Conservation (phyloP, 2,329 filamentous ascomycete species). For the Pseudovirgaria hyperparasitica region DNA sequence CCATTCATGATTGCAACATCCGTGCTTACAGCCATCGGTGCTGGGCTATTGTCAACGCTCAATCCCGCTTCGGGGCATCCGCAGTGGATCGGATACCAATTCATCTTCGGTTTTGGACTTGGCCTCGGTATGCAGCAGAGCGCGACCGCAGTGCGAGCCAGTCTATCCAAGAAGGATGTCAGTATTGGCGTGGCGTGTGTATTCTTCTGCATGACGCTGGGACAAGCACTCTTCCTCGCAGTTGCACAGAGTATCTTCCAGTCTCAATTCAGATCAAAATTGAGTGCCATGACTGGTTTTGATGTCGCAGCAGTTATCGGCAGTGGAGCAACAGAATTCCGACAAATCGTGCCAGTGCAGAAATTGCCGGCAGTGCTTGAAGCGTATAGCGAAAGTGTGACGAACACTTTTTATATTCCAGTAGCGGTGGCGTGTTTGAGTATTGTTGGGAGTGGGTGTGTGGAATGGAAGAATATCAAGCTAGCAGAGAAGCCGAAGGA, state of each 20-base stretch:
- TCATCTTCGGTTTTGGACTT: slow-evolving; percentile 22
- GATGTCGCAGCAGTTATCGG: slow-evolving; percentile 25
- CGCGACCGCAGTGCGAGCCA: slow-evolving; percentile 30
- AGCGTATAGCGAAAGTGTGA: slow-evolving; percentile 17
- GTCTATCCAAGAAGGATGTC: slow-evolving; percentile 26
- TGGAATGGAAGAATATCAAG: slow-evolving; percentile 54
- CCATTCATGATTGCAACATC: slow-evolving; percentile 21
- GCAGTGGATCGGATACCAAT: slow-evolving; percentile 20
- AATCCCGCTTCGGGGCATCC: no score
- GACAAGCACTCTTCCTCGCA: slow-evolving; percentile 32
- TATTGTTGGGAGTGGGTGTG: slow-evolving; percentile 36
- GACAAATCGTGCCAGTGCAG: slow-evolving; percentile 15
- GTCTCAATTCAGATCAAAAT: slow-evolving; percentile 26
- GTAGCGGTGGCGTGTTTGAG: slow-evolving; percentile 39
- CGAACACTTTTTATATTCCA: slow-evolving; percentile 41
- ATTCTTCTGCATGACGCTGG: slow-evolving; percentile 32
- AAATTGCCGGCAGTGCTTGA: slow-evolving; percentile 9
- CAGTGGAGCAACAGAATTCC: slow-evolving; percentile 45
- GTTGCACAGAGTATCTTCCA: slow-evolving; percentile 35
- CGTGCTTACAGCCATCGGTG: slow-evolving; percentile 22
- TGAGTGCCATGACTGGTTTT: slow-evolving; percentile 23
- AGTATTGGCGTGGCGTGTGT: slow-evolving; percentile 31
- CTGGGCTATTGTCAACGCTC: no score
- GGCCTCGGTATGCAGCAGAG: slow-evolving; percentile 33
- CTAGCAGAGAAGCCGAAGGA: slow-evolving; percentile 26